Conservation (phyloP, 2,329 filamentous ascomycete genomes). For the Dactylellina haptotyla region DNA sequence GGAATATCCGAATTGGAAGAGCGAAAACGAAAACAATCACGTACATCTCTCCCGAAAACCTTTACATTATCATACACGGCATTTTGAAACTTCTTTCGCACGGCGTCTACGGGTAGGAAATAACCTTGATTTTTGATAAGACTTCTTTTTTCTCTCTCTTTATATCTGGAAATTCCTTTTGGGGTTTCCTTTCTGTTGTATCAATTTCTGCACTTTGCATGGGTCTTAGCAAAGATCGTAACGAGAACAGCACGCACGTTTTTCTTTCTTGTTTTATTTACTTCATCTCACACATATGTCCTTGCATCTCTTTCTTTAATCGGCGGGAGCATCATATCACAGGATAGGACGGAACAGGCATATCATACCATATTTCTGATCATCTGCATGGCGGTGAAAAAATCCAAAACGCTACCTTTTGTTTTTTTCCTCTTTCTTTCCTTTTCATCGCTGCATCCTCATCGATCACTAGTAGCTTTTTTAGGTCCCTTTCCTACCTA, state of each 20-base stretch:
- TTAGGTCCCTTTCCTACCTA: no score
- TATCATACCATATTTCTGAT: constrained; percentile 27
- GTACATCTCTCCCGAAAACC: background rate
- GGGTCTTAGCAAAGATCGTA: constrained; percentile 11
- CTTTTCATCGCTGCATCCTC: background rate
- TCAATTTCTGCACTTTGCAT: no score
- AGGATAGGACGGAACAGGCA: constrained; percentile 17
- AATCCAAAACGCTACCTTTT: constrained; percentile 4
- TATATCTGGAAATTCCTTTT: background rate
- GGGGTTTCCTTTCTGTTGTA: background rate
- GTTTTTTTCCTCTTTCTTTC: constrained; percentile 13
- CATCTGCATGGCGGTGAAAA: constrained; percentile 28
- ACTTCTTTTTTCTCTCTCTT: constrained; percentile 12
- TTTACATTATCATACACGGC: constrained; percentile 1
- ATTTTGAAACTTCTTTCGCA: constrained; percentile 25
- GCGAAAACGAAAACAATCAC: constrained; percentile 15
- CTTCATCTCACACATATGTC: no score
- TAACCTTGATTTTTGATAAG: constrained; percentile 18
- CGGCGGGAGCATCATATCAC: constrained; percentile 45
- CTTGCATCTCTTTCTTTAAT: no score
- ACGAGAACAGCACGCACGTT: background rate
- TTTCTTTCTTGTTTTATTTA: constrained; percentile 6
- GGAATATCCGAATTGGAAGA: constrained; percentile 37
- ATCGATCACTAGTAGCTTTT: no score
- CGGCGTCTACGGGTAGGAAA: constrained; percentile 52